Evolutionary conservation across 441 rosid genomes (phyloP), one percentile per base, ranked within the genome.

Genomic region (Metrosideros polymorpha): DNA sequence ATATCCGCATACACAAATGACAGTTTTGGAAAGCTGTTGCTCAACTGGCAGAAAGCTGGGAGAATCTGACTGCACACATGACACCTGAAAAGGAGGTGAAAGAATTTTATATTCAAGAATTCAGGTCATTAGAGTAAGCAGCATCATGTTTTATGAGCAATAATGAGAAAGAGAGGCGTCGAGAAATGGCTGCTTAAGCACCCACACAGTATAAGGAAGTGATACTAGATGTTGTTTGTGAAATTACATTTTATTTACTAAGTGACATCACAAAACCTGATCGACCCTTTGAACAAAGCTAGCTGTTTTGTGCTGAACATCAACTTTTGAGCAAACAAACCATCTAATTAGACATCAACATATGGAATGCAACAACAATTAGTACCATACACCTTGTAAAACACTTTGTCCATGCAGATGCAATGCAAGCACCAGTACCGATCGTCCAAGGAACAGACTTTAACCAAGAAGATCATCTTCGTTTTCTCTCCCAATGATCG

Each of bases 1-100:
- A 98, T 96, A 84, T 96, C 99, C 6, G 98, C 98, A 53, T 98
- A 98, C 50, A 95, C 91, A 87, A 98, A 96, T 22, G 91, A 90
- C 18, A 95, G 91, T 92, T 90, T 92, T 0, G 94, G 91, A 88
- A 95, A 98, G 45, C 85, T 84, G 89, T 93, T 93, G 89, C 99
- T 95, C 88, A 96, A 91, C 92, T 87, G 75, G 91, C 93, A 90
- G 91, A 96, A 98, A 15, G 95, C 91, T 14, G 98, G 99, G 6
- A 95, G 89, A 50, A 95, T 94, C 90, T 95, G 99, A 91, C 94
- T 92, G 84, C 99, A 96, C 49, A 95, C 96, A 29, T 95, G 89
- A 88, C 98, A 96, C 99, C 99, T 98, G 93, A 86, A 90, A 87
- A 82, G 18, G 59, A 87, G 25, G 49, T 17, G 15, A 86, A 50